Base-by-base conservation (phyloP, 306 rosid species). In the Prunus persica region DNA sequence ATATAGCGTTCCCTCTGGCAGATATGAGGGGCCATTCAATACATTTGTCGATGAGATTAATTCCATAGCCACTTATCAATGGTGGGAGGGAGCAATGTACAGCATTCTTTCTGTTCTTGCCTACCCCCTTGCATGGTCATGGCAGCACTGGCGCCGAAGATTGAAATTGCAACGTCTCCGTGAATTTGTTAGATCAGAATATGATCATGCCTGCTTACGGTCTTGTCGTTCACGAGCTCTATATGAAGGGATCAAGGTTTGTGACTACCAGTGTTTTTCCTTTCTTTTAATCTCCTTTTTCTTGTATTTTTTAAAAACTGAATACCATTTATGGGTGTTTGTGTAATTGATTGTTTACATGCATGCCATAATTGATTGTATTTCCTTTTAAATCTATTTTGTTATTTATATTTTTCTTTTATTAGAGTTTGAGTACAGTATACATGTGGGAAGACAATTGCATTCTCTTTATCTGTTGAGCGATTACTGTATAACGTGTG, bases 11-110 rank as follows among this genome's bases (percentile, higher is more conserved):
- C 57, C 69, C 67, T 54, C 43, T 82, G 88, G 74, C 91, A 96
- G 99, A 79, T 96, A 92, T 49, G 99, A 93, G 85, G 85, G 85
- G 77, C 97, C 97, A 54, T 96, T 92, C 86, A 91, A 89, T 87
- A 78, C 91, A 32, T 96, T 92, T 87, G 98, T 93, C 74, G 96
- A 87, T 86, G 98, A 88, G 85, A 93, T 96, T 67, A 96, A 96
- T 86, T 93, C 91, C 75, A 84, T 96, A 79, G 89, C 98, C 43
- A 86, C 97, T 32, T 96, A 96, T 72, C 96, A 93, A 57, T 96
- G 99, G 99, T 96, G 99, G 99, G 99, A 96, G 86, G 99, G 99
- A 78, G 98, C 97, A 71, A 82, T 88, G 49, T 82, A 87, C 90
- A 96, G 84, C 78, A 84, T 91, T 76, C 93, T 92, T 67, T 84